A percentile compares a stretch with the other conserved stretches of the same genome.
Evolutionary conservation across 2,329 filamentous ascomycete species (phyloP).

Genomic region (Hypoxylon rubiginosum): DNA sequence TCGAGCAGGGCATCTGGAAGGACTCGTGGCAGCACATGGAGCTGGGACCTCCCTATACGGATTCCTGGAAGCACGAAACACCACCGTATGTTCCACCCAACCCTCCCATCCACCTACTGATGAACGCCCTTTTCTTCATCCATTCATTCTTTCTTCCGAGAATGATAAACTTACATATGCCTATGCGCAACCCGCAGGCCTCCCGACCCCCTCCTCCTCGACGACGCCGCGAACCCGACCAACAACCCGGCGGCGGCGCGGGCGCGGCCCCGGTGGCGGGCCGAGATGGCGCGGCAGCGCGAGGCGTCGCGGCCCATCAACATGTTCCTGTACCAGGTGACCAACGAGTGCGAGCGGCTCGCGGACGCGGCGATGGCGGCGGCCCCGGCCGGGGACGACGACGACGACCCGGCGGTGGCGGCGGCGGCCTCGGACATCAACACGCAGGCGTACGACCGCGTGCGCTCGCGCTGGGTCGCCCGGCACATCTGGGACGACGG

Average conservation of each 20-base stretch:
- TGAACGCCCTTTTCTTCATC: too few relatives aligned
- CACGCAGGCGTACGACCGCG: constrained; percentile 7
- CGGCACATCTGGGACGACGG: constrained; percentile 20
- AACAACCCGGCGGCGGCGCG: background rate
- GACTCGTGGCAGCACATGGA: background rate
- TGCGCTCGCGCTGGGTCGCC: constrained; percentile 13
- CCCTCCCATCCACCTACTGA: too few relatives aligned
- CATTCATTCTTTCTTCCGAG: too few relatives aligned
- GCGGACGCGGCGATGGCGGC: background rate
- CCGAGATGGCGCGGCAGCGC: constrained; percentile 1
- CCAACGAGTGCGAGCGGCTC: background rate
- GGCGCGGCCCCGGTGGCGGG: background rate
- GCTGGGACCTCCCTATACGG: background rate
- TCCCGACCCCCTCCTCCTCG: background rate
- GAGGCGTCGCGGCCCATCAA: constrained; percentile 29
- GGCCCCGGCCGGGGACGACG: background rate
- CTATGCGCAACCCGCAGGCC: too few relatives aligned
- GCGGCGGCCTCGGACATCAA: background rate
- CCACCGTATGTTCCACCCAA: too few relatives aligned
- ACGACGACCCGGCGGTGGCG: background rate
- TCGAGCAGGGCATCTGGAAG: constrained; percentile 22
- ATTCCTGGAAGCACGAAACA: constrained; percentile 15
- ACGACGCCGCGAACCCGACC: too few relatives aligned
- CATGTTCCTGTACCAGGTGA: constrained; percentile 26
- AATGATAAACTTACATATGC: too few relatives aligned